Evolutionary conservation across 495 filamentous ascomycete species (phyloP), one percentile per base, ranked within the genome.

Genomic region (Staphylotrichum longicolle): DNA sequence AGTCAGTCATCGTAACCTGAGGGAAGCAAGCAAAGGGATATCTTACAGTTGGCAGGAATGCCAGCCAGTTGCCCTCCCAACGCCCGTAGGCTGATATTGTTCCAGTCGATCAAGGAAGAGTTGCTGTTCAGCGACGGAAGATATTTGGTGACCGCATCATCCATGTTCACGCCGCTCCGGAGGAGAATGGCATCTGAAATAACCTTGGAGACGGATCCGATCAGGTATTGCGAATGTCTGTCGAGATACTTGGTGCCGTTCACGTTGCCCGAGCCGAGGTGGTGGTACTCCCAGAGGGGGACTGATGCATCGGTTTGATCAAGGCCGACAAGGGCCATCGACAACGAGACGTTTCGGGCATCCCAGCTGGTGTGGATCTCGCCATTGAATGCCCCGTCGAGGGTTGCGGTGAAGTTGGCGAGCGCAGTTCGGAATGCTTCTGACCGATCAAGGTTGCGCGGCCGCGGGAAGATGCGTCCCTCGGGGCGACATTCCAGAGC

Each of bases 171-270:
- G 35, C 51, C 51, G n/a, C 51, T 54, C n/a, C 35, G 35, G 0
- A 54, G 4, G 4, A 54, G 35, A 10, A 54, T 1, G 35, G 51
- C 51, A 12, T 54, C 51, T 4, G 51, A 27, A 3, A 54, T 11
- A 6, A 54, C 51, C 51, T 54, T 54, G 8, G 51, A 54, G 35
- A 54, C 37, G 35, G 51, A 54, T 40, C 51, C 51, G 14, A 54
- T 14, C 34, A 54, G 51, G 9, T 54, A 54, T 7, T 54, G 51
- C 34, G 51, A 54, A 11, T 54, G 51, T 5, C 51, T 20, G 51
- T 54, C 37, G 4, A 54, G 35, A 2, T 3, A 11, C 51, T 54
- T 54, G 51, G 51, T 54, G 35, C 51, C 51, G 35, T 54, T 54
- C n/a, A 54, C 35, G 20, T 54, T 54, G 51, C 37, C 37, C n/a